Evolutionary conservation across 495 filamentous ascomycete genomes (phyloP).

Genomic region (Aspergillus funiculosus): DNA sequence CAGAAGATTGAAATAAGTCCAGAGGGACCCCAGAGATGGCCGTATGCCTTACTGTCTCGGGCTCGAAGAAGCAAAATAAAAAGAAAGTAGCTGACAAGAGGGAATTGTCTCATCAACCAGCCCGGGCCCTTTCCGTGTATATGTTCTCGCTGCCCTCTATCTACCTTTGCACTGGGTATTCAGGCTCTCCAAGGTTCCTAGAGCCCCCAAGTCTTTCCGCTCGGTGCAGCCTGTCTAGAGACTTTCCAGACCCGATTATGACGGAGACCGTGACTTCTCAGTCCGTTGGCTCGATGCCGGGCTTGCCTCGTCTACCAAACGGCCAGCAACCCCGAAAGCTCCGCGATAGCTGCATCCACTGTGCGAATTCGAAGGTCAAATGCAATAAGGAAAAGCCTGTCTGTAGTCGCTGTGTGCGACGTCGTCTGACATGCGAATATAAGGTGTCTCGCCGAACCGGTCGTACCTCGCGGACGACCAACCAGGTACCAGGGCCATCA

Average conservation of each 20-base stretch:
- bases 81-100: background rate
- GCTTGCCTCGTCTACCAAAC: background rate
- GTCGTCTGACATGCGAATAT: constrained; percentile 47
- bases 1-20: background rate
- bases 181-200: background rate
- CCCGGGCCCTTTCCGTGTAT: background rate
- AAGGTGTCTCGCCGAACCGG: constrained; percentile 43
- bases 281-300: background rate
- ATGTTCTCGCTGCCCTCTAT: background rate
- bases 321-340: constrained; percentile 14
- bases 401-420: constrained; percentile 52
- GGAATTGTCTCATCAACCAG: background rate
- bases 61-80: background rate
- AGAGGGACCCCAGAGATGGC: background rate
- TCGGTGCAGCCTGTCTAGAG: background rate
- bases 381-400: constrained; percentile 54
- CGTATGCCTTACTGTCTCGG: background rate
- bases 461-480: constrained; percentile 5
- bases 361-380: constrained; percentile 39
- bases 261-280: background rate
- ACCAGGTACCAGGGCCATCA: constrained; percentile 1
- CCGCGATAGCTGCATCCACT: constrained; percentile 26
- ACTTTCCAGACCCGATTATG: background rate
- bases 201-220: background rate
- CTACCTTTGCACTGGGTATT: background rate